Conservation (phyloP, 495 filamentous ascomycete species). For the Glonium stellatum region DNA sequence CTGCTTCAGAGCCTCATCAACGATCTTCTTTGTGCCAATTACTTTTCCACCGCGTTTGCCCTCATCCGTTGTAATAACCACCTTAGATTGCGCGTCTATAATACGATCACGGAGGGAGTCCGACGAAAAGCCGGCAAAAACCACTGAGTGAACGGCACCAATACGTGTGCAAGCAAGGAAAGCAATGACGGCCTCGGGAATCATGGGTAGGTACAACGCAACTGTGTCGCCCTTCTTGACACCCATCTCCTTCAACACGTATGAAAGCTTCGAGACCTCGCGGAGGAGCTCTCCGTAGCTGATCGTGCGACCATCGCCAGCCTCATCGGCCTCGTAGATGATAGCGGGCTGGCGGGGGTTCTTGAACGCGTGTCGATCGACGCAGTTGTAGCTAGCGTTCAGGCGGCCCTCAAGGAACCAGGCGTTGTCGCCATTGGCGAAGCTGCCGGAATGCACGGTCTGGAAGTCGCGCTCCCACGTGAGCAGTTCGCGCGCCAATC, state of each 20-base stretch:
- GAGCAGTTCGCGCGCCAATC: constrained; percentile 78
- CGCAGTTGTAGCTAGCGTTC: constrained; percentile 95
- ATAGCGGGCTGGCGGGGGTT: constrained; percentile 88
- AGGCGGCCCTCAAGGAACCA: constrained; percentile 94
- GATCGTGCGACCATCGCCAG: constrained; percentile 75
- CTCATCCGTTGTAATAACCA: constrained; percentile 95
- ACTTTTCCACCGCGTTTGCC: constrained; percentile 96
- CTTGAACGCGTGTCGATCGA: constrained; percentile 91
- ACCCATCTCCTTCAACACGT: constrained; percentile 85
- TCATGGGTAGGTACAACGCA: constrained; percentile 97
- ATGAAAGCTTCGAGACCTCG: constrained; percentile 79
- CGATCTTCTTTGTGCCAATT: constrained; percentile 98
- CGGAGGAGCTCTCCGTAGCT: constrained; percentile 92
- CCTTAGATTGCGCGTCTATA: constrained; percentile 77
- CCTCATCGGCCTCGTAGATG: constrained; percentile 97
- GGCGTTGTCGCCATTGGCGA: constrained; percentile 74
- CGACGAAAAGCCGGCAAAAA: constrained; percentile 96
- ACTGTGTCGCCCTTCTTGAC: constrained; percentile 98
- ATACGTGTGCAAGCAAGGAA: constrained; percentile 89
- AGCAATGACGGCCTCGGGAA: constrained; percentile 87
- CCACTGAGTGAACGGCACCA: constrained; percentile 94
- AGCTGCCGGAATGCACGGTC: constrained; percentile 73
- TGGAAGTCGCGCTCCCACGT: constrained; percentile 88
- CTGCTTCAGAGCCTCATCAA: constrained; percentile 95
- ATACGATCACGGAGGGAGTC: constrained; percentile 96